Conservation (phyloP, 2,329 filamentous ascomycete genomes). For the Pseudohalonectria lignicola region DNA sequence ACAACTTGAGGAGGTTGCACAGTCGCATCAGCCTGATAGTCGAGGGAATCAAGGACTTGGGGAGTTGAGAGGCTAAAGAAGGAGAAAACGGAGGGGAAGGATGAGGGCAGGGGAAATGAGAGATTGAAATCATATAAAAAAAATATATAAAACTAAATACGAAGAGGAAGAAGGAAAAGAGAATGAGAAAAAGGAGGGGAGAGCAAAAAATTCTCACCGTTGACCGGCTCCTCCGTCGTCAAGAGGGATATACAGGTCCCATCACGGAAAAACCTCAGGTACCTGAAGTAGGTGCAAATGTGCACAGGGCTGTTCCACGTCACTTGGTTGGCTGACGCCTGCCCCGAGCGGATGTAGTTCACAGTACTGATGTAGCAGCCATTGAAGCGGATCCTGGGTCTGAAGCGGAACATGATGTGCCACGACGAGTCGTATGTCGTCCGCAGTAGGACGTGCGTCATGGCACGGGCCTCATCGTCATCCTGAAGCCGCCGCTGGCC, state of each 20-base stretch:
- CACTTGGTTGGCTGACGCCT: conserved; percentile 55
- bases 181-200: not conserved
- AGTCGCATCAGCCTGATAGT: too few relatives aligned
- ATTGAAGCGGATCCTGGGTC: conserved; percentile 85
- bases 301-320: conserved; percentile 79
- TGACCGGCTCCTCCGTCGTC: conserved; percentile 69
- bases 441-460: conserved; percentile 29
- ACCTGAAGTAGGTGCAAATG: conserved; percentile 96
- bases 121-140: not conserved
- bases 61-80: not conserved
- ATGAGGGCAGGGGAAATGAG: not conserved
- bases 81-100: not conserved
- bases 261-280: conserved; percentile 88
- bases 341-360: conserved; percentile 83
- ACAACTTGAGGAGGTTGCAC: too few relatives aligned
- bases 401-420: conserved; percentile 64
- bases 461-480: conserved; percentile 19
- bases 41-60: too few relatives aligned
- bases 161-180: not conserved
- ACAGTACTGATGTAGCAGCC: conserved; percentile 95
- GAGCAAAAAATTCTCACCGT: conserved; percentile 23
- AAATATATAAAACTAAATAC: not conserved
- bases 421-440: conserved; percentile 40
- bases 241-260: conserved; percentile 73
- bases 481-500: too few relatives aligned